Evolutionary conservation across 805 yeast genomes (phyloP).

Genomic region (Jamesozyma lodderae): DNA sequence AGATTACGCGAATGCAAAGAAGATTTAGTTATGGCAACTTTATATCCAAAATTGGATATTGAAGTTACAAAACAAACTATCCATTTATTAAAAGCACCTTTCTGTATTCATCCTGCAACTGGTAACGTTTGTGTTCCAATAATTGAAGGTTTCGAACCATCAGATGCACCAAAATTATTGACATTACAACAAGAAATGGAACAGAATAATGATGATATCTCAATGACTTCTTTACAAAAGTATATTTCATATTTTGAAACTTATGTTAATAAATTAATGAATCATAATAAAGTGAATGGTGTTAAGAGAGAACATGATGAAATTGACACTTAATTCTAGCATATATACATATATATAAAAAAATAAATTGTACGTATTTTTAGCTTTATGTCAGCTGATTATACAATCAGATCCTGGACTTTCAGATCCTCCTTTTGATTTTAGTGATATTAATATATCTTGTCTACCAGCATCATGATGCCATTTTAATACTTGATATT

Average conservation of each 20-base stretch:
- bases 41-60: conserved; percentile 88
- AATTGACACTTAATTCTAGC: conserved; percentile 5
- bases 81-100: conserved; percentile 92
- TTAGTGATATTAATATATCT: conserved; percentile 20
- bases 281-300: conserved; percentile 37
- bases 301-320: conserved; percentile 37
- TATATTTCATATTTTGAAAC: conserved; percentile 57
- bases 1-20: conserved; percentile 62
- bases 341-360: neutral
- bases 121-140: conserved; percentile 92
- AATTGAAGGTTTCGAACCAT: conserved; percentile 52
- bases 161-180: conserved; percentile 65
- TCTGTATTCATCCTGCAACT: conserved; percentile 93
- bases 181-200: conserved; percentile 58
- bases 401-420: conserved; percentile 1
- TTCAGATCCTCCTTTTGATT: neutral
- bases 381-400: neutral
- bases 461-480: conserved; percentile 43
- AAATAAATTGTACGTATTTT: neutral
- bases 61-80: conserved; percentile 85
- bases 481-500: conserved; percentile 61
- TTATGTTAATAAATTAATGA: conserved; percentile 49
- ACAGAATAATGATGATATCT: conserved; percentile 35
- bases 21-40: conserved; percentile 66
- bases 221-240: conserved; percentile 61